Percentiles rank a stretch among this genome's conserved stretches.
Evolutionary conservation across 2,329 filamentous ascomycete genomes (phyloP).

Genomic region (Colletotrichum camelliae): DNA sequence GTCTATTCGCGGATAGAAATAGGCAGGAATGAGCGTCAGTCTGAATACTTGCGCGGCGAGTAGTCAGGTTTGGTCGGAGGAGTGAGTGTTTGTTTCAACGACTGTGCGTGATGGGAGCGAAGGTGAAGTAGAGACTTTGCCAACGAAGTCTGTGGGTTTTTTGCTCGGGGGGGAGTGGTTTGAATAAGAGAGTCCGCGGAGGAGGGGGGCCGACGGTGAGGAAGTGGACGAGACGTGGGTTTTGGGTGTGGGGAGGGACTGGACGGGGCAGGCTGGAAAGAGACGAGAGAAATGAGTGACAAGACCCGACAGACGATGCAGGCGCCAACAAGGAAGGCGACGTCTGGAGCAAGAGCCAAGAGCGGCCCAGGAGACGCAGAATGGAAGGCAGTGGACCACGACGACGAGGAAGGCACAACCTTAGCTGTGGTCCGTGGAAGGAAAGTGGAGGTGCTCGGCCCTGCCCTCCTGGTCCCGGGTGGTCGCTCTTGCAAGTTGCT

Average conservation of each 20-base stretch:
- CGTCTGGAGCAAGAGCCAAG: neutral
- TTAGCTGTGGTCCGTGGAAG: conserved; percentile 3
- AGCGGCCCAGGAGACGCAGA: neutral
- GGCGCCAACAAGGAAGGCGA: conserved; percentile 1
- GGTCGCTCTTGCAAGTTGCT: neutral
- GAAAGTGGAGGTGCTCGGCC: conserved; percentile 4
- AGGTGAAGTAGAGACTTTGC: conserved; percentile 51
- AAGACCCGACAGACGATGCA: conserved; percentile 1
- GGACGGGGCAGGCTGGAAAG: neutral
- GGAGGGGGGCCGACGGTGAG: neutral
- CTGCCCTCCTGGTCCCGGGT: neutral
- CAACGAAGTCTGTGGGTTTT: conserved; percentile 55
- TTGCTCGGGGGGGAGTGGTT: conserved; percentile 1
- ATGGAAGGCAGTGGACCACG: neutral
- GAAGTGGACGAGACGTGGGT: conserved; percentile 2
- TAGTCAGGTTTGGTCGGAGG: conserved; percentile 34
- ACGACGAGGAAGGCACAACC: neutral
- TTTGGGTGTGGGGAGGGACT: conserved; percentile 13
- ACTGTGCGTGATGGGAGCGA: conserved; percentile 12
- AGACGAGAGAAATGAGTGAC: neutral
- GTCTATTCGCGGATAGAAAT: conserved; percentile 14
- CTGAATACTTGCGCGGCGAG: conserved; percentile 33
- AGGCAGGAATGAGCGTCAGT: conserved; percentile 24
- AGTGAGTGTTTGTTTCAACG: conserved; percentile 19
- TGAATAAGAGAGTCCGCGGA: conserved; percentile 17